Evolutionary conservation across 306 rosid species (phyloP).

Genomic region (Cucurbita moschata): DNA sequence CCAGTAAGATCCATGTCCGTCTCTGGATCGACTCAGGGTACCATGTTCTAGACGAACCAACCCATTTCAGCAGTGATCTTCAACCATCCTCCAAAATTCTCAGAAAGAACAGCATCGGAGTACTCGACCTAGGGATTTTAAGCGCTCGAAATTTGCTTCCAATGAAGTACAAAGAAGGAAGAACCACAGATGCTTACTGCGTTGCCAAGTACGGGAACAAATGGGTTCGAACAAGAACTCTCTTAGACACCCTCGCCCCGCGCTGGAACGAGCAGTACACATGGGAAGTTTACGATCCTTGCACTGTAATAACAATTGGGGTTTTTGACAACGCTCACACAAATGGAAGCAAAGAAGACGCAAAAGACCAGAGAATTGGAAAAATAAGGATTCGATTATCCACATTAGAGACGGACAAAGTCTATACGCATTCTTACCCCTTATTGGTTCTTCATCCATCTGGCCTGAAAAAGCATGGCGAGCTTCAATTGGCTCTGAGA

Average conservation of each 20-base stretch:
- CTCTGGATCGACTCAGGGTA: slow-evolving; percentile 61
- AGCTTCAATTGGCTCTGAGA: slow-evolving; percentile 80
- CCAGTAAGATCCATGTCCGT: slow-evolving; percentile 74
- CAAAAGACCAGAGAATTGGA: slow-evolving; percentile 69
- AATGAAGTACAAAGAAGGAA: slow-evolving; percentile 65
- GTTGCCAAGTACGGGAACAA: slow-evolving; percentile 94
- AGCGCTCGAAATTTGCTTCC: slow-evolving; percentile 67
- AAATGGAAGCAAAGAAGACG: slow-evolving; percentile 39
- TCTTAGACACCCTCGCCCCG: slow-evolving; percentile 58
- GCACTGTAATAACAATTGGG: slow-evolving; percentile 72
- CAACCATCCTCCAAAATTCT: slow-evolving; percentile 73
- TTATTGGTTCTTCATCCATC: slow-evolving; percentile 47
- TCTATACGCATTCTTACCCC: slow-evolving; percentile 81
- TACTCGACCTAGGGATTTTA: slow-evolving; percentile 80
- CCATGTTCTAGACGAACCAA: slow-evolving; percentile 92
- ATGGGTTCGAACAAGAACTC: slow-evolving; percentile 84
- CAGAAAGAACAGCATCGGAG: slow-evolving; percentile 53
- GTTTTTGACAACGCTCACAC: slow-evolving; percentile 68
- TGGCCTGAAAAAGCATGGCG: slow-evolving; percentile 83
- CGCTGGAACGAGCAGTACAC: slow-evolving; percentile 96
- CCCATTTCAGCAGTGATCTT: slow-evolving; percentile 82
- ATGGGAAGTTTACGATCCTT: slow-evolving; percentile 86
- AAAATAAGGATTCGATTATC: slow-evolving; percentile 85
- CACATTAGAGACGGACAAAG: slow-evolving; percentile 63
- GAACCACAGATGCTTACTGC: slow-evolving; percentile 73